Base-by-base conservation (phyloP, 108 stramenopile species). In the Nitzschia putrida region DNA sequence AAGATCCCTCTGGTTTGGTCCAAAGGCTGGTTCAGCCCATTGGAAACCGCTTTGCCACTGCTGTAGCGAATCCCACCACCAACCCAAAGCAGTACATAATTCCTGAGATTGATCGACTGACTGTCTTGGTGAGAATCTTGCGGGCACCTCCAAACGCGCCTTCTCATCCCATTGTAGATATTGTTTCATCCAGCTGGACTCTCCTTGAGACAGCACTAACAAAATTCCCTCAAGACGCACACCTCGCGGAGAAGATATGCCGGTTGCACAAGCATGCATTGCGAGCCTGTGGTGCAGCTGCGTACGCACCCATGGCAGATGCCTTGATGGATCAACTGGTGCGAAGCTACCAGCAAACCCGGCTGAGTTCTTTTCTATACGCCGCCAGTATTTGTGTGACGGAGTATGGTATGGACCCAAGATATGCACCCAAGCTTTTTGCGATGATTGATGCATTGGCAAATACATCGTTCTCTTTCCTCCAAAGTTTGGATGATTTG, bases 221-320 rank as follows among this genome's bases (percentile, higher is more conserved):
- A 66, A 78, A 81, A 45, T 85, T 86, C 71, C 86, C 88, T n/a
- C 74, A 77, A 14, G 90, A 92, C 68, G 83, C 53, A 44, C 61
- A 73, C 34, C 66, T 93, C 25, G 86, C 88, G 51, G 97, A 97
- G 68, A 95, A 97, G 79, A 74, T 98, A 24, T 97, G 95, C 66
- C 88, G 96, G 7, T 82, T 94, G 67, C 92, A 95, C 89, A 98
- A 98, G 72, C 96, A 98, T 77, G 77, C 94, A 1, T 65, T 98
- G 64, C 72, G 97, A 56, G 72, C 80, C 23, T 89, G 88, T 66
- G 90, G 95, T 16, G 57, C 83, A 11, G 71, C 42, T 50, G 69
- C 78, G n/a, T 96, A 94, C 74, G 81, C 76, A 44, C 97, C 95
- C 8, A 76, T 97, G 76, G 72, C 95, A 9, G 81, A 85, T 41